Base-by-base conservation (phyloP, 805 yeast genomes). In the Starmerella bombicola region DNA sequence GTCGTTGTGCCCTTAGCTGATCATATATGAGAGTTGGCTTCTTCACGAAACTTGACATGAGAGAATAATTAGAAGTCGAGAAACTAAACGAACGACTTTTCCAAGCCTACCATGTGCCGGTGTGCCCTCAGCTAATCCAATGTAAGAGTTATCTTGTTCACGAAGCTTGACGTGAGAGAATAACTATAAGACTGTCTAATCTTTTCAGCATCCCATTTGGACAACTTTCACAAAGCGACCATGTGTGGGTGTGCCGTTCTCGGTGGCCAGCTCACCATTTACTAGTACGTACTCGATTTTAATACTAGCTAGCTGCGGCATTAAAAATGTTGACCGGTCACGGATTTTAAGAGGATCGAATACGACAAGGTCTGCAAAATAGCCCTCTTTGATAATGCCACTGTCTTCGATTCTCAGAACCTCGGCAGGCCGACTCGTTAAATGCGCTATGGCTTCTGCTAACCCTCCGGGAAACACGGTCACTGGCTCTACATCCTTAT, bases 271-370 rank as follows among this genome's bases (percentile, higher is more conserved):
- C 20, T 20, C n/a, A 2, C 49, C 49, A 24, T 45, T 45, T 17
- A 45, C 49, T 9, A 45, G 36, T 23, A 45, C 40, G 15, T 16
- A 38, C 3, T 33, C 35, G 17, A 45, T 28, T 3, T 46, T 46
- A n/a, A 13, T 15, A 1, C 43, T 37, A 3, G 38, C 28, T 24
- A 24, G 33, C 22, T 21, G 19, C 10, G 49, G 49, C n/a, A 31
- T 21, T 12, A 39, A 16, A 29, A 42, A 45, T 6, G 49, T 45
- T 1, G 49, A 26, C 17, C 30, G 22, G 30, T 45, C 49, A 16
- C 46, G 43, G 15, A 45, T 40, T 7, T 28, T 25, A 4, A 33
- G 29, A 1, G 49, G 47, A 24, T 45, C 46, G 21, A 45, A 45
- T 4, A 45, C 34, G 5, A 45, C 42, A 12, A 45, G 35, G 39